These are phyloP conservation scores for Ricinus communis DNA, from an alignment of 345 rosid species.

Conservation along the genomic window DNA sequence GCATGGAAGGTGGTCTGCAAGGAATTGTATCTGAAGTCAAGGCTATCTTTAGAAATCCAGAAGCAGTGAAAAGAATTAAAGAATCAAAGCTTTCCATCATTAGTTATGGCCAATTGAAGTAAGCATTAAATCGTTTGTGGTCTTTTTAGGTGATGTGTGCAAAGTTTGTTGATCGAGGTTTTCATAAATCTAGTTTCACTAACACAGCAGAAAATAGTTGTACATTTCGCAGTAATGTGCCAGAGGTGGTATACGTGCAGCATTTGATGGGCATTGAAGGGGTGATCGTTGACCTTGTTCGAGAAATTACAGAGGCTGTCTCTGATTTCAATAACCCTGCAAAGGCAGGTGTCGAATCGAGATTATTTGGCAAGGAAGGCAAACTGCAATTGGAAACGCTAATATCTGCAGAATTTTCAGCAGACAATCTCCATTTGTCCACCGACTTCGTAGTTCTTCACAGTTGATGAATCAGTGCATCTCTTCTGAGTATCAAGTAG, in stretches of 20 bases:
- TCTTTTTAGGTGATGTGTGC: neutral
- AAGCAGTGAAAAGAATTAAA: constrained; percentile 23
- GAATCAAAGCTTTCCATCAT: constrained; percentile 21
- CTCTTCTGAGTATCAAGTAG: no score
- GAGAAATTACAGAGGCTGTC: constrained; percentile 23
- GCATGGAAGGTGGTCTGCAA: constrained; percentile 28
- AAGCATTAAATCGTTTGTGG: neutral
- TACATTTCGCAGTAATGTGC: constrained; percentile 16
- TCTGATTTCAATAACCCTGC: neutral
- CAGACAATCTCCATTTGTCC: neutral
- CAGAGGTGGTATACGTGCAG: constrained; percentile 26
- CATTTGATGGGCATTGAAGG: constrained; percentile 29
- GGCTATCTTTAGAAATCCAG: constrained; percentile 31
- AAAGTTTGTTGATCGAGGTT: no score
- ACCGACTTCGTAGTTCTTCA: neutral
- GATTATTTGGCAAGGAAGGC: neutral
- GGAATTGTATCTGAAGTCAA: constrained; percentile 32
- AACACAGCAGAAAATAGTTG: neutral
- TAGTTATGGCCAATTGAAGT: constrained; percentile 30
- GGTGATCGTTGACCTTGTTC: constrained; percentile 28
- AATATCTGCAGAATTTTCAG: neutral
- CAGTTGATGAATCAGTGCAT: no score
- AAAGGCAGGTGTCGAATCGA: neutral
- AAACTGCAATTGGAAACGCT: constrained; percentile 1
- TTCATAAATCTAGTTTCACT: neutral